These are phyloP conservation scores for Castanea mollissima DNA, from an alignment of 306 rosid genomes.

Conservation along the genomic window DNA sequence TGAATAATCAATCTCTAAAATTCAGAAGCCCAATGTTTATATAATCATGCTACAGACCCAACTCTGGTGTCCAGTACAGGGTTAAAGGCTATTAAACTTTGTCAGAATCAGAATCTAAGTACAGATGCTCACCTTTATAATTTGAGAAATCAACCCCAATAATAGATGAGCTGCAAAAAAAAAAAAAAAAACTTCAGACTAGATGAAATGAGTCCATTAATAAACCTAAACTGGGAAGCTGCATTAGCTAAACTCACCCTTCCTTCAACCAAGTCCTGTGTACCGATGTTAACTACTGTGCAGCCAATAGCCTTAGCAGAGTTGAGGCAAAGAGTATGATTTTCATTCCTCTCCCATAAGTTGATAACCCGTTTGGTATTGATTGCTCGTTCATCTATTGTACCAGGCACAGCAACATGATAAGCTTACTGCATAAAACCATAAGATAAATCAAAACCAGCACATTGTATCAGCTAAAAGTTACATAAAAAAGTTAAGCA, in stretches of 20 bases:
- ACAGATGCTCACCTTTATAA: conserved; percentile 74
- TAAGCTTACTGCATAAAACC: conserved; percentile 80
- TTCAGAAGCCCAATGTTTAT: conserved; percentile 4
- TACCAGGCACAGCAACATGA: conserved; percentile 98
- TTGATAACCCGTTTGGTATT: conserved; percentile 60
- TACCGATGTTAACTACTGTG: conserved; percentile 92
- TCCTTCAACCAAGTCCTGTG: conserved; percentile 93
- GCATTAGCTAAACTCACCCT: conserved; percentile 58
- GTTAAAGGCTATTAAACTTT: conserved; percentile 9
- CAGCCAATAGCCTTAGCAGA: conserved; percentile 99
- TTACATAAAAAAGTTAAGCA: conserved; percentile 15
- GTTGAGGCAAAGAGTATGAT: conserved; percentile 94
- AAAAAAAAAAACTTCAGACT: background rate
- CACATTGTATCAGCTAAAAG: conserved; percentile 15
- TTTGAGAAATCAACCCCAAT: conserved; percentile 92
- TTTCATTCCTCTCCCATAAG: conserved; percentile 97
- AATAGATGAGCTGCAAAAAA: conserved; percentile 79
- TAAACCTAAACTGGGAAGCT: background rate
- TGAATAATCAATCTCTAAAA: conserved; percentile 13
- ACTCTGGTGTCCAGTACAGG: background rate
- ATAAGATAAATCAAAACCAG: conserved; percentile 22
- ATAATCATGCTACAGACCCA: background rate
- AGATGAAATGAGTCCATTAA: background rate
- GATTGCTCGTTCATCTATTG: conserved; percentile 94
- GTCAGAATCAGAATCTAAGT: conserved; percentile 6